phyloP scores from a whole-genome alignment of 2,329 filamentous ascomycete genomes.

The Aspergillus spinulosporus region DNA sequence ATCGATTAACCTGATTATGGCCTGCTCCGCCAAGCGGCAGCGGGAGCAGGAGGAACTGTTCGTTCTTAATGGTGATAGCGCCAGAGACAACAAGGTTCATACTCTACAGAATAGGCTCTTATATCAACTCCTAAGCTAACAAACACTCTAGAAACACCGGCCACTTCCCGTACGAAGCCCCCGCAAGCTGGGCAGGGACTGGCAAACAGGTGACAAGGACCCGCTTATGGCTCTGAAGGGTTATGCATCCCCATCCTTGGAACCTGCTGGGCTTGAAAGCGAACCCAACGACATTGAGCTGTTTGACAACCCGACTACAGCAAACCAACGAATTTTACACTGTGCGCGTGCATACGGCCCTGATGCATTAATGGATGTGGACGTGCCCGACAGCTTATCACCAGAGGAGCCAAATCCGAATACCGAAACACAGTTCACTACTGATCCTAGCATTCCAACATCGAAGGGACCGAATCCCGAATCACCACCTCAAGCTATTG shows the following conservation, averaged over 20 bases:
- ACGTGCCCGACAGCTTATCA: constrained; percentile 26
- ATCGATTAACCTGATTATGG: constrained; percentile 22
- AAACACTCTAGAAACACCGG: constrained; percentile 32
- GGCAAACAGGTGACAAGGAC: constrained; percentile 19
- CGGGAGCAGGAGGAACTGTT: constrained; percentile 57
- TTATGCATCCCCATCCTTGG: constrained; percentile 22
- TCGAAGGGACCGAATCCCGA: no score
- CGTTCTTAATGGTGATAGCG: constrained; percentile 56
- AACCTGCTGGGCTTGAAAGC: constrained; percentile 40
- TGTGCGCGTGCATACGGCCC: constrained; percentile 5
- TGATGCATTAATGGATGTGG: constrained; percentile 31
- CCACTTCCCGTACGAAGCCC: constrained; percentile 34
- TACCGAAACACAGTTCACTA: no score
- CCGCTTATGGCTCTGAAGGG: constrained; percentile 24
- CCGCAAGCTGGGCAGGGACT: constrained; percentile 24
- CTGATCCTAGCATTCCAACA: no score
- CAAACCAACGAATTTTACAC: constrained; percentile 11
- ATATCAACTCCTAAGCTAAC: no score
- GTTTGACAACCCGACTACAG: background rate
- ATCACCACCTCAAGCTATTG: no score
- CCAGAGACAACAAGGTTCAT: constrained; percentile 31
- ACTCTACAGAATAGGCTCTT: background rate
- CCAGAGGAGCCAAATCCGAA: constrained; percentile 18
- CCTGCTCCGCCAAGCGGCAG: constrained; percentile 27
- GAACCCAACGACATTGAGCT: constrained; percentile 20